Percentiles rank a stretch among this genome's conserved stretches.
Conservation (phyloP, 371 early-diverging fungal genomes). For the Mucor plumbeus region DNA sequence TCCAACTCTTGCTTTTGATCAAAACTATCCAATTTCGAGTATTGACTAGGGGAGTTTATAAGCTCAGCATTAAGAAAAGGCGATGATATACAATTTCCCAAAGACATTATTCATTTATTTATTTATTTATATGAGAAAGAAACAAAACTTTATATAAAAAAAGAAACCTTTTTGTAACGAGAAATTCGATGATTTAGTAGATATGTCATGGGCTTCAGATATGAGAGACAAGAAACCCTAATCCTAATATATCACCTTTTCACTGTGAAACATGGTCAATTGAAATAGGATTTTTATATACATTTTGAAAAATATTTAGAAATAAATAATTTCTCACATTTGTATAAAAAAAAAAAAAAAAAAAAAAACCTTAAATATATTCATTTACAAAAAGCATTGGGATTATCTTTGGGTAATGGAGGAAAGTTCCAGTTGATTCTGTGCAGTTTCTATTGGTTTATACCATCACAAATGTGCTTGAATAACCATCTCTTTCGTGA, state of each 20-base stretch:
- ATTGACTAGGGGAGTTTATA: constrained; percentile 13
- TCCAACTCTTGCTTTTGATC: constrained; percentile 74
- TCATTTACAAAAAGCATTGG: background rate
- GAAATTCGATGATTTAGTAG: background rate
- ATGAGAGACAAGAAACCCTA: constrained; percentile 7
- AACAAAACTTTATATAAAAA: background rate
- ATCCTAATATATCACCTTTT: background rate
- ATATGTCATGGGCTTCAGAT: constrained; percentile 7
- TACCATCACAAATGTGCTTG: background rate
- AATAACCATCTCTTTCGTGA: constrained; percentile 4
- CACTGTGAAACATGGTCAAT: constrained; percentile 17
- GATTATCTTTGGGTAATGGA: background rate
- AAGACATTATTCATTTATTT: constrained; percentile 2
- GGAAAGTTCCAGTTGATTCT: constrained; percentile 19
- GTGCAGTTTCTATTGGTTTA: constrained; percentile 6
- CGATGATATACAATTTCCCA: constrained; percentile 20
- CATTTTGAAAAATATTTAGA: too few species aligned
- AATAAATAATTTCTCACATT: background rate
- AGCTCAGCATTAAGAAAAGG: constrained; percentile 17
- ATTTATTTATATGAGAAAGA: background rate
- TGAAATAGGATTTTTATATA: background rate
- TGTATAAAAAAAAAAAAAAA: too few species aligned
- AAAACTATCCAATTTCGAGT: constrained; percentile 24
- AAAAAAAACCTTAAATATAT: background rate
- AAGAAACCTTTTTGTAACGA: background rate